Percentiles rank a stretch among this genome's conserved stretches.
Evolutionary conservation across 768 basidiomycete species (phyloP).

Genomic region (Trametes meyenii): DNA sequence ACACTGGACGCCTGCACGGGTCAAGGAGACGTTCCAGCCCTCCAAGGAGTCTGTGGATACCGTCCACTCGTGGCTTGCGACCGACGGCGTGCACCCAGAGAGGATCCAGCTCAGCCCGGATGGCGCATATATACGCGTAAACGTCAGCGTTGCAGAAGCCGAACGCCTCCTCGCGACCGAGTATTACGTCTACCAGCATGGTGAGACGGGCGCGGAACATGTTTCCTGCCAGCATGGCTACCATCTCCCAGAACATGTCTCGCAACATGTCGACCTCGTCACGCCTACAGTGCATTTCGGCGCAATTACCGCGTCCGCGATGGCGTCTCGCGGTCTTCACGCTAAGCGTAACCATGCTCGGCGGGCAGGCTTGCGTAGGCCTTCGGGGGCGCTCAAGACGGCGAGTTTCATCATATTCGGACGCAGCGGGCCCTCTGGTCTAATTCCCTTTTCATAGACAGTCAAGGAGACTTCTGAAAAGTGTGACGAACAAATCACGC

Average conservation of each 20-base stretch:
- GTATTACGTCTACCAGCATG: constrained; percentile 63
- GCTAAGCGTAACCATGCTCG: background rate
- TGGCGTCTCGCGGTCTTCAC: background rate
- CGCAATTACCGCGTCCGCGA: background rate
- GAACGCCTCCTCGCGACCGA: constrained; percentile 47
- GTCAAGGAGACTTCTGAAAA: background rate
- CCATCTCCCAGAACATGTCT: constrained; percentile 61
- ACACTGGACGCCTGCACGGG: constrained; percentile 48
- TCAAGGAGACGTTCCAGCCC: constrained; percentile 50
- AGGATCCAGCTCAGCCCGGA: constrained; percentile 37
- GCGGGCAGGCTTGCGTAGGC: background rate
- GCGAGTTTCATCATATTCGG: constrained; percentile 7
- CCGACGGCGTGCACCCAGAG: constrained; percentile 10
- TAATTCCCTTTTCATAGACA: background rate
- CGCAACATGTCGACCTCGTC: constrained; percentile 63
- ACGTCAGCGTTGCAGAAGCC: constrained; percentile 44
- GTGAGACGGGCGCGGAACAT: constrained; percentile 49
- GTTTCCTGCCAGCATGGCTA: constrained; percentile 62
- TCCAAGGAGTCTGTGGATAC: constrained; percentile 42
- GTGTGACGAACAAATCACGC: constrained; percentile 31
- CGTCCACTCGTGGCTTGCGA: constrained; percentile 46
- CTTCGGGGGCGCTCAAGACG: too few relatives aligned
- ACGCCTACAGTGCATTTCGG: constrained; percentile 73
- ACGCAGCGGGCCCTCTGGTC: too few relatives aligned
- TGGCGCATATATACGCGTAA: constrained; percentile 47